Base-by-base conservation (phyloP, 2,329 filamentous ascomycete genomes). In the Colletotrichum sublineola region DNA sequence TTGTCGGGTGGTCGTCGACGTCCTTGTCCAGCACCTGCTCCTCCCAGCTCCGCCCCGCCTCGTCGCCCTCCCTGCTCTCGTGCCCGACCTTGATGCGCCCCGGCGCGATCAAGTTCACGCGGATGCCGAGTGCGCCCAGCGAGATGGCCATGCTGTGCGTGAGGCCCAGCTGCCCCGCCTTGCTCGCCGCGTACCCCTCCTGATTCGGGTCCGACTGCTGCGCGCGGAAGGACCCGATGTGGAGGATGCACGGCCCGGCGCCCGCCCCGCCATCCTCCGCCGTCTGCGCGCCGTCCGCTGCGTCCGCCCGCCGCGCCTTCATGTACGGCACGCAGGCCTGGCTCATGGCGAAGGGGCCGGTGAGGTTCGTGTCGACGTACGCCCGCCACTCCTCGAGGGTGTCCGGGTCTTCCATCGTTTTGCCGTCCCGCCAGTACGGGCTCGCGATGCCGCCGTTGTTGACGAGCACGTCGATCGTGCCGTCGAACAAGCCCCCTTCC, bases 261-360 rank as follows among this genome's bases (percentile, higher is more conserved):
- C 6, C 18, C 15, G 42, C 18, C 6, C 20, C 44, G 3, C 20
- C 38, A 8, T 18, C 55, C n/a, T 29, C 24, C 20, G n/a, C 36
- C 33, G 5, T 24, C 9, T 40, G 55, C 33, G 55, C 33, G 7
- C 82, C 79, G n/a, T 72, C 73, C 36, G 71, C 73, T 42, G 74
- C 50, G 38, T 63, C 61, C 7, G 53, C 40, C 31, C 65, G 68
- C 36, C 63, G 40, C 40, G 53, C 42, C 68, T 84, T 84, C 84
- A 86, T 86, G 75, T 82, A 85, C 0, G 84, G 83, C 14, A 86
- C 79, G 63, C 82, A 84, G 24, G 85, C 84, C 76, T 86, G 84
- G 29, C 79, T 82, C 76, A 85, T 81, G 14, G 80, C 83, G 72
- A 86, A 86, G 0, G 83, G 82, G 5, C 80, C 82, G 3, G 83